Conservation (phyloP, 257 asterid genomes). For the Haberlea rhodopensis region DNA sequence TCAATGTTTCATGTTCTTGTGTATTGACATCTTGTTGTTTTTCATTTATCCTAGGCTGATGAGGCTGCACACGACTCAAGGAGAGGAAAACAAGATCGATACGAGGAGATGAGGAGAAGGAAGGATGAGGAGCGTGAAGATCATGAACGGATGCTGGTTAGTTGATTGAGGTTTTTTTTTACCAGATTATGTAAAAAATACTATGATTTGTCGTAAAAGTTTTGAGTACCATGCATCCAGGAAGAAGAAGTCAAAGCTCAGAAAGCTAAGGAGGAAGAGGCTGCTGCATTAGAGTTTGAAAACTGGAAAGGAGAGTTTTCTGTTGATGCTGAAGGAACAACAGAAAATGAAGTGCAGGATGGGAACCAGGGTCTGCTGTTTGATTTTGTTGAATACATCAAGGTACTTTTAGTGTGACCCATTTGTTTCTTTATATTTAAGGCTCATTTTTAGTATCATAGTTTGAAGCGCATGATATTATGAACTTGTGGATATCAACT, state of each 20-base stretch:
- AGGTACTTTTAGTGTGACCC: constrained; percentile 44
- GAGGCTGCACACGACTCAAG: constrained; percentile 74
- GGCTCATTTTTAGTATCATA: neutral
- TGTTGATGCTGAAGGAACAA: constrained; percentile 95
- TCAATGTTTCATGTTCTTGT: constrained; percentile 1
- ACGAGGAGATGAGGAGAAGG: constrained; percentile 90
- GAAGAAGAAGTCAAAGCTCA: constrained; percentile 94
- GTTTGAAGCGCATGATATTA: neutral
- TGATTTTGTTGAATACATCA: constrained; percentile 90
- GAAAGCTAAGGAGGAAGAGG: constrained; percentile 90
- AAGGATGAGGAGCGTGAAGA: constrained; percentile 99
- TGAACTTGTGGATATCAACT: constrained; percentile 14
- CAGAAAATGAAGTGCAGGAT: constrained; percentile 79
- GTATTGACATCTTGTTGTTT: constrained; percentile 27
- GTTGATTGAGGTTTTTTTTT: constrained; percentile 29
- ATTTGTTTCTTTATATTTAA: constrained; percentile 6
- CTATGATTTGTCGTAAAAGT: constrained; percentile 5
- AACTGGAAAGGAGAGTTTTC: constrained; percentile 95
- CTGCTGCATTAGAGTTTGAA: constrained; percentile 87
- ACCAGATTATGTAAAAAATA: neutral
- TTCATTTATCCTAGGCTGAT: constrained; percentile 63
- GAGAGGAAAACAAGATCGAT: constrained; percentile 76
- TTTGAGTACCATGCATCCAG: constrained; percentile 39
- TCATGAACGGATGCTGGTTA: constrained; percentile 73
- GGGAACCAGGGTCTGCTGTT: constrained; percentile 78